These are phyloP conservation scores for Carex scoparia DNA, from an alignment of 176 grass and related monocot species.

Conservation along the genomic window DNA sequence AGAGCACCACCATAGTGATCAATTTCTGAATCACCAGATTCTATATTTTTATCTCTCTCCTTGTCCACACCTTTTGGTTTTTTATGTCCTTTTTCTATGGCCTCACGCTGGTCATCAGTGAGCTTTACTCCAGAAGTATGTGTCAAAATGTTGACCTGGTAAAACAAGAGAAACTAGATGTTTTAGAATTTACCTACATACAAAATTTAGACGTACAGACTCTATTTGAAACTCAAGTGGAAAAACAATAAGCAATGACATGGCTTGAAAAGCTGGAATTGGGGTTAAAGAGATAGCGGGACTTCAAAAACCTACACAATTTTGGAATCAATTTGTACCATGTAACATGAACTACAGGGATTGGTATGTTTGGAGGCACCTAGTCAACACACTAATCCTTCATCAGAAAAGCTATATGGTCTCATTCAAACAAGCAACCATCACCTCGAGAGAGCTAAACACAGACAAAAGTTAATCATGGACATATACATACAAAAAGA, in stretches of 20 bases:
- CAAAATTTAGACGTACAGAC: neutral
- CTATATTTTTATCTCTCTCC: neutral
- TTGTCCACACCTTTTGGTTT: neutral
- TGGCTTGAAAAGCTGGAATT: too few relatives aligned
- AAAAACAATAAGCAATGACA: neutral
- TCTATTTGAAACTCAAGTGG: neutral
- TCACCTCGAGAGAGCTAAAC: neutral
- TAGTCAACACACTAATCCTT: neutral
- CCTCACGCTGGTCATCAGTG: neutral
- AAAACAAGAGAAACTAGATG: neutral
- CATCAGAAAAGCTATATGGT: neutral
- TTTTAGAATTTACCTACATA: neutral
- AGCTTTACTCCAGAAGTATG: conserved; percentile 70
- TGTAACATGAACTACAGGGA: neutral
- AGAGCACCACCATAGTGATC: conserved; percentile 54
- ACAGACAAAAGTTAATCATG: too few relatives aligned
- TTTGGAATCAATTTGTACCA: neutral
- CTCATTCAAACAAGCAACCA: neutral
- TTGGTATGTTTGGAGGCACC: neutral
- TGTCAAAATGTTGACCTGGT: conserved; percentile 72
- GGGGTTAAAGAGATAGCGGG: too few relatives aligned
- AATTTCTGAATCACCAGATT: conserved; percentile 10
- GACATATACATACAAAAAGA: too few relatives aligned
- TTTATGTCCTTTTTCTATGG: conserved; percentile 33
- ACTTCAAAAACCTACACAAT: neutral